Percentiles rank a stretch among this genome's conserved stretches.
Evolutionary conservation across 2,329 filamentous ascomycete species (phyloP).

Genomic region (Cadophora gregata): DNA sequence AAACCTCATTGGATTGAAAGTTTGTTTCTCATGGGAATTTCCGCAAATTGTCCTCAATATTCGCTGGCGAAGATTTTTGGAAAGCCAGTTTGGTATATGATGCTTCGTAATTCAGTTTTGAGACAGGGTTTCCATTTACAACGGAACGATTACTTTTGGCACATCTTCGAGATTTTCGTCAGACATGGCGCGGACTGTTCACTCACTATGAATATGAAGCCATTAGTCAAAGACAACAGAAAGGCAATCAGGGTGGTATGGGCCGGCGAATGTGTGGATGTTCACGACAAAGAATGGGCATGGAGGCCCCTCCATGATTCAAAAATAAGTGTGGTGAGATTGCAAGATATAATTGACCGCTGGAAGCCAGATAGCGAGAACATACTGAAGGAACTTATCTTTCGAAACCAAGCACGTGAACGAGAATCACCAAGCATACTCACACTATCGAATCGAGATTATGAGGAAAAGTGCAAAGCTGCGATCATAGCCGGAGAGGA

Average conservation of each 20-base stretch:
- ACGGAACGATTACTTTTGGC: not conserved
- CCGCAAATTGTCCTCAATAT: not conserved
- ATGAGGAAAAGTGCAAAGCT: not conserved
- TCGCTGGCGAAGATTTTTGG: too few species aligned
- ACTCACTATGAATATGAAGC: not conserved
- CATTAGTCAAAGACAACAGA: too few species aligned
- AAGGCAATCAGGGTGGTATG: too few species aligned
- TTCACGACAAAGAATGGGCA: too few species aligned
- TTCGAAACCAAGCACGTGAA: not conserved
- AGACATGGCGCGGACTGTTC: not conserved
- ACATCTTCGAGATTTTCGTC: not conserved
- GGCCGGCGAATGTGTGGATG: too few species aligned
- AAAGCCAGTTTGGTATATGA: not conserved
- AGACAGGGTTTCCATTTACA: too few species aligned
- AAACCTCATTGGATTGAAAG: not conserved
- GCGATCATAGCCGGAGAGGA: not conserved
- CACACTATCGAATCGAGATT: not conserved
- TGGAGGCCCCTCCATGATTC: too few species aligned
- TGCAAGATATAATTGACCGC: not conserved
- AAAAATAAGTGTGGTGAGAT: not conserved
- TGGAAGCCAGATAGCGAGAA: not conserved
- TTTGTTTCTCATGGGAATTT: not conserved
- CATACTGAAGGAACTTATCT: not conserved
- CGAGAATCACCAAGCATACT: not conserved
- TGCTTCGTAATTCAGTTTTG: too few species aligned